Conservation (phyloP, 1,284 basidiomycete species). For the Rhodotorula sp. region DNA sequence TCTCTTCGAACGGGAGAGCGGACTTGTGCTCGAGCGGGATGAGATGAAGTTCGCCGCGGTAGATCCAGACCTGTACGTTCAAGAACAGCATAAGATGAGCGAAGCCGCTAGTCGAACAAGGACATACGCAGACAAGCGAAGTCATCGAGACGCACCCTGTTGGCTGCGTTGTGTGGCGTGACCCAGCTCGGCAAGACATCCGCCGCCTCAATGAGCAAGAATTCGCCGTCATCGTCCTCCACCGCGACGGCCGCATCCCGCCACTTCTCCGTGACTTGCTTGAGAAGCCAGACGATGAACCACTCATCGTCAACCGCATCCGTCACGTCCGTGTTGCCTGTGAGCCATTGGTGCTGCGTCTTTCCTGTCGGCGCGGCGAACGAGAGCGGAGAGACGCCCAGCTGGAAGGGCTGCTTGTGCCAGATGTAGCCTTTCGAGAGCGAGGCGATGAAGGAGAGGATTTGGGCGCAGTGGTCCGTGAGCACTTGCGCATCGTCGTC, state of each 20-base stretch:
- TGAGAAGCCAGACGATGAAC: slow-evolving; percentile 83
- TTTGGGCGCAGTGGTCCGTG: not conserved
- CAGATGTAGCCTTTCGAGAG: slow-evolving; percentile 23
- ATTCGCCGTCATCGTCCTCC: slow-evolving; percentile 89
- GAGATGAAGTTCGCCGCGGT: slow-evolving; percentile 75
- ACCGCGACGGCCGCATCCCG: slow-evolving; percentile 62
- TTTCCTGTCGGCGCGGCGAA: not conserved
- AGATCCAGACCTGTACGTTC: slow-evolving; percentile 77
- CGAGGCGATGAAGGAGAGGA: slow-evolving; percentile 5
- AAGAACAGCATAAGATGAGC: not conserved
- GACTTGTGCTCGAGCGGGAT: slow-evolving; percentile 74
- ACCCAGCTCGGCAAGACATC: slow-evolving; percentile 87
- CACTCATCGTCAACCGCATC: slow-evolving; percentile 96
- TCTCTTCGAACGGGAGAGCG: slow-evolving; percentile 54
- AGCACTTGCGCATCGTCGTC: not conserved
- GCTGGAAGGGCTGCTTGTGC: slow-evolving; percentile 27
- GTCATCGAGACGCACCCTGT: slow-evolving; percentile 66
- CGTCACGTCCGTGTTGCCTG: slow-evolving; percentile 79
- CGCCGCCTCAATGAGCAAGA: slow-evolving; percentile 93
- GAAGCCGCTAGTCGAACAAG: slow-evolving; percentile 38
- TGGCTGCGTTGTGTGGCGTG: slow-evolving; percentile 81
- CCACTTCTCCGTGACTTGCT: slow-evolving; percentile 66
- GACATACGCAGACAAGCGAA: slow-evolving; percentile 16
- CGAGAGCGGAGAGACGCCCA: slow-evolving; percentile 10
- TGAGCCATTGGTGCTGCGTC: slow-evolving; percentile 49